Evolutionary conservation across 1,284 basidiomycete species (phyloP).

Genomic region (Paramarasmius palmivorus): DNA sequence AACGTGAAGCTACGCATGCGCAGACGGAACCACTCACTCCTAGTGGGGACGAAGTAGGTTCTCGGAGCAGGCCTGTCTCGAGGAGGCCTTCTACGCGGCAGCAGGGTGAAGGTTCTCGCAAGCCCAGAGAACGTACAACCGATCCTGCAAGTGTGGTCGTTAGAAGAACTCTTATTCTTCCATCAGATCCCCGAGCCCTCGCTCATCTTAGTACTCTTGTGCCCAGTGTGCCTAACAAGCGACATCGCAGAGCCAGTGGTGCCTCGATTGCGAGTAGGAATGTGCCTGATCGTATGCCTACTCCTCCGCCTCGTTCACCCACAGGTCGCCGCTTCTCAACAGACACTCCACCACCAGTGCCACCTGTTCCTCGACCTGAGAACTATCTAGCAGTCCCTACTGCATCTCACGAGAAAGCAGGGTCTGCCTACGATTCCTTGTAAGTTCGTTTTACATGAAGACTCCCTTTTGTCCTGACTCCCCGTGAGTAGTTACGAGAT

Average conservation of each 20-base stretch:
- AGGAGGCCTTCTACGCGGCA: constrained; percentile 36
- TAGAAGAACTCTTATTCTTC: constrained; percentile 75
- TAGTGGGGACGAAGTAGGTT: constrained; percentile 32
- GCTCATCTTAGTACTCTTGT: constrained; percentile 52
- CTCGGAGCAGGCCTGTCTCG: constrained; percentile 26
- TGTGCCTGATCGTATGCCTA: constrained; percentile 78
- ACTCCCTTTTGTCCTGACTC: constrained; percentile 19
- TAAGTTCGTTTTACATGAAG: constrained; percentile 40
- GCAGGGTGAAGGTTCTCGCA: constrained; percentile 26
- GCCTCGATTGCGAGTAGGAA: constrained; percentile 63
- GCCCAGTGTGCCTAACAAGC: constrained; percentile 55
- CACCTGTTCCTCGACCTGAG: constrained; percentile 51
- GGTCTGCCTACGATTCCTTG: constrained; percentile 74
- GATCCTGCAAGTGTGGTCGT: constrained; percentile 55
- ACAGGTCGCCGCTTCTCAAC: constrained; percentile 61
- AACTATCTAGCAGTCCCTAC: constrained; percentile 41
- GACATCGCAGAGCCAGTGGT: constrained; percentile 60
- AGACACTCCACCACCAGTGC: constrained; percentile 67
- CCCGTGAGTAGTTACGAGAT: constrained; percentile 66
- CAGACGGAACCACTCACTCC: constrained; percentile 21
- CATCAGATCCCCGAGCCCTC: constrained; percentile 60
- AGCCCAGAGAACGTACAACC: constrained; percentile 38
- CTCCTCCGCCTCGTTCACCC: constrained; percentile 70
- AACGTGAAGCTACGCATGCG: constrained; percentile 15
- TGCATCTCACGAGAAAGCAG: constrained; percentile 56